Evolutionary conservation across 768 basidiomycete genomes (phyloP).

Genomic region (Chalciporus chontae): DNA sequence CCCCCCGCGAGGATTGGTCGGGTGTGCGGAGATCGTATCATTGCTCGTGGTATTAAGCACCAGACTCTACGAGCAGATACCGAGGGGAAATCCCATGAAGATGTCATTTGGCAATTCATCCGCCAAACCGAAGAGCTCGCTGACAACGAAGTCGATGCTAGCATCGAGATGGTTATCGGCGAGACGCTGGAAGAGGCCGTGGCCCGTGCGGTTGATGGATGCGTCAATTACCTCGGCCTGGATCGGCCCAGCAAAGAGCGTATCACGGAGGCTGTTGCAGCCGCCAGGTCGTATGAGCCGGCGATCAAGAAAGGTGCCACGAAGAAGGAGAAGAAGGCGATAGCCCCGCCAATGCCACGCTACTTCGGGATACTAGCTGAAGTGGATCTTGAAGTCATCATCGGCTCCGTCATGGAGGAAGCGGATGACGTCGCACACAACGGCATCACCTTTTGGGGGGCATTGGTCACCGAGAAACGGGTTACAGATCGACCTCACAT

Average conservation of each 20-base stretch:
- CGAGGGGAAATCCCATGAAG: conserved; percentile 59
- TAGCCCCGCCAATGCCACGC: conserved; percentile 37
- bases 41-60: conserved; percentile 77
- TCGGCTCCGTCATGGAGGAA: conserved; percentile 41
- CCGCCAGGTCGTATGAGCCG: conserved; percentile 40
- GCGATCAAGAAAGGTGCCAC: conserved; percentile 1
- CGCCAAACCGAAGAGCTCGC: conserved; percentile 55
- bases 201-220: conserved; percentile 53
- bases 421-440: conserved; percentile 29
- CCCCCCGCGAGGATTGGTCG: conserved; percentile 64
- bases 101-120: conserved; percentile 79
- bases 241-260: conserved; percentile 49
- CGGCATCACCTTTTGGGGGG: conserved; percentile 44
- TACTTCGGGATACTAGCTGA: conserved; percentile 84
- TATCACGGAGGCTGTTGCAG: conserved; percentile 43
- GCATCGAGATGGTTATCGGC: conserved; percentile 63
- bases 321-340: conserved; percentile 24
- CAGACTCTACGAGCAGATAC: conserved; percentile 69
- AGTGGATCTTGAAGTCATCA: conserved; percentile 50
- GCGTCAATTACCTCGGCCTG: conserved; percentile 53
- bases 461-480: conserved; percentile 42
- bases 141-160: conserved; percentile 59
- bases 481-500: conserved; percentile 71
- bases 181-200: conserved; percentile 56
- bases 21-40: conserved; percentile 73